Base-by-base conservation (phyloP, 2,329 filamentous ascomycete genomes). In the Fusarium redolens region DNA sequence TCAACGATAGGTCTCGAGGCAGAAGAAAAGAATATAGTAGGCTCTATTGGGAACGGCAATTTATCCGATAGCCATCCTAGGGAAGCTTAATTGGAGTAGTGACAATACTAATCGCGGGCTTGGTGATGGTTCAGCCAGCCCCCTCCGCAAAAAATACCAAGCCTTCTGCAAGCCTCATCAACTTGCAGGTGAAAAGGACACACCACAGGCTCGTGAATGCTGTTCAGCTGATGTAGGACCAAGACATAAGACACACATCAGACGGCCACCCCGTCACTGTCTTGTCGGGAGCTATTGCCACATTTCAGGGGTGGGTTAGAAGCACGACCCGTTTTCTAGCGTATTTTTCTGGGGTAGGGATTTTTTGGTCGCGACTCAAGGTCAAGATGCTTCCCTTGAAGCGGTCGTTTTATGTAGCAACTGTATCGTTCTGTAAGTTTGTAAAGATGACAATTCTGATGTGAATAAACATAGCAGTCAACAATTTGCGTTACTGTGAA, bases 281-380 rank as follows among this genome's bases (percentile, higher is more conserved):
- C 45, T 57, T 17, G 57, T 40, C 64, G 48, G 55, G 55, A 51
- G 38, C 44, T 44, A 63, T 75, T 66, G 75, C 75, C 75, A 75
- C 74, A 55, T 50, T 51, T 69, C 66, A 69, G 60, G 61, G 68
- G 68, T 62, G 66, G 57, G 50, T 54, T 63, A 45, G 45, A 68
- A 55, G 52, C 58, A 60, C 20, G 70, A 52, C 72, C 74, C 71
- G 63, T 75, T 75, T 71, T 72, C 68, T 77, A 77, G 69, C 74
- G 73, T 37, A 33, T 52, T 63, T 71, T 73, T 55, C 71, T 71
- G 65, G 71, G 73, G 63, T 68, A 66, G 52, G 47, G 58, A 11
- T 65, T 66, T 61, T 63, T 50, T 35, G 66, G 62, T 70, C 55
- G 40, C 41, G 60, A 48, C 22, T 68, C 35, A 35, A 41, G 22